Percentiles rank a stretch among this genome's conserved stretches.
phyloP scores from a whole-genome alignment of 1,139 yeast genomes.

The Pichia sp. region DNA sequence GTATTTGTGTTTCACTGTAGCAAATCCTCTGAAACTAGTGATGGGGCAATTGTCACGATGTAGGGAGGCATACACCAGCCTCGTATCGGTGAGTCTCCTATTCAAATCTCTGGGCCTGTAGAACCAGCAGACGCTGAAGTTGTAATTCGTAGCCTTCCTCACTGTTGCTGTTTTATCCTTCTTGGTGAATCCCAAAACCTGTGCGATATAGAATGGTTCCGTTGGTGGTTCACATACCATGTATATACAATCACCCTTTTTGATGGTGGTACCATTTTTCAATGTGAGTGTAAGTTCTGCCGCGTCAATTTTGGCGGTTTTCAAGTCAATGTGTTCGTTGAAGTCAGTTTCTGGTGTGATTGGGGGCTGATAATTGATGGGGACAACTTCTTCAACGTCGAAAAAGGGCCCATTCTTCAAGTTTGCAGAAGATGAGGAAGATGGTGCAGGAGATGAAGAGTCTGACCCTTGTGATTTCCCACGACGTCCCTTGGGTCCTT shows the following conservation, averaged over 20 bases:
- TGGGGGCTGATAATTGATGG: conserved; percentile 29
- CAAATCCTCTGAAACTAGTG: conserved; percentile 67
- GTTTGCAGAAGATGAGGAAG: conserved; percentile 1
- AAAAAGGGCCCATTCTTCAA: conserved; percentile 9
- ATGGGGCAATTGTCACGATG: conserved; percentile 83
- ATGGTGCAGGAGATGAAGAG: conserved; percentile 6
- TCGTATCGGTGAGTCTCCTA: conserved; percentile 58
- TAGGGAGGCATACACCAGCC: conserved; percentile 77
- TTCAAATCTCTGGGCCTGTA: conserved; percentile 85
- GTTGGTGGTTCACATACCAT: conserved; percentile 93
- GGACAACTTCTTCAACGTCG: conserved; percentile 26
- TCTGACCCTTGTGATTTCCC: conserved; percentile 3
- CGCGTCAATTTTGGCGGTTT: conserved; percentile 22
- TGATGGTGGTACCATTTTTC: conserved; percentile 28
- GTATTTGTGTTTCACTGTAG: conserved; percentile 58
- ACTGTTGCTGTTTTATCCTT: conserved; percentile 25
- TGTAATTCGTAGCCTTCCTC: conserved; percentile 40
- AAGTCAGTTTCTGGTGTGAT: conserved; percentile 17
- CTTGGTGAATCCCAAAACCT: conserved; percentile 67
- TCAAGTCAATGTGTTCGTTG: conserved; percentile 22
- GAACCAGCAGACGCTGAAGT: conserved; percentile 82
- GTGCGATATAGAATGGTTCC: conserved; percentile 87
- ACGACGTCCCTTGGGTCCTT: conserved; percentile 5
- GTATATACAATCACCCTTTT: conserved; percentile 65
- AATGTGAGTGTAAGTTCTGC: conserved; percentile 16